Base-by-base conservation (phyloP, 805 yeast genomes). In the Cyberlindnera veronae region DNA sequence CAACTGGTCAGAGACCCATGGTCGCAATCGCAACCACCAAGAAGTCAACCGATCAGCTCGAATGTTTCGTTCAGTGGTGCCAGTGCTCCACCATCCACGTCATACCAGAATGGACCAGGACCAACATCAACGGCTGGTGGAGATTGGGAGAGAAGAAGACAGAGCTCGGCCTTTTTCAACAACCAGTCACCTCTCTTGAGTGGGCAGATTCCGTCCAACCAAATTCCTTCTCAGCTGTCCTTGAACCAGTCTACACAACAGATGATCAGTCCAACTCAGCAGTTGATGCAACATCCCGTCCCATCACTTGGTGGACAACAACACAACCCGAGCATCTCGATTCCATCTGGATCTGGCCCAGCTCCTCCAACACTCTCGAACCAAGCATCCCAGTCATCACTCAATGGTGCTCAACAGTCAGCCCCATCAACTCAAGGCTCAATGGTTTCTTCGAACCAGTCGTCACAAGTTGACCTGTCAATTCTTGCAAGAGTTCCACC, bases 401-500 rank as follows among this genome's bases (percentile, higher is more conserved):
- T 32, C 16, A 20, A 38, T 16, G 36, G 27, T 8, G n/a, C 38
- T 10, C 44, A 32, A 13, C 40, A 45, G 13, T 37, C 36, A n/a
- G 40, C 44, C 14, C 24, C 18, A 17, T 38, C 36, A 3, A 21
- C 22, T 2, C 39, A 36, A 19, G 32, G 31, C 4, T 33, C 41
- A 4, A 26, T 35, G 38, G 35, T 8, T 4, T 27, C 44, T 10
- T 38, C 51, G 10, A 36, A 22, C 24, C 48, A 42, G 15, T 44
- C 60, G 0, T 64, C 72, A 6, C 72, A 68, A 41, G 68, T 74
- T 66, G 93, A 84, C 57, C 68, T 84, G 47, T 81, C 89, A 0
- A 66, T 84, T 33, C 64, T 85, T 34, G 89, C 91, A 0, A 67
- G 88, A 49, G 89, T 85, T 22, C 95, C 93, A 12, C 89, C 91